Conservation (phyloP, 139 green algal genomes). For the Trebouxia sp. region DNA sequence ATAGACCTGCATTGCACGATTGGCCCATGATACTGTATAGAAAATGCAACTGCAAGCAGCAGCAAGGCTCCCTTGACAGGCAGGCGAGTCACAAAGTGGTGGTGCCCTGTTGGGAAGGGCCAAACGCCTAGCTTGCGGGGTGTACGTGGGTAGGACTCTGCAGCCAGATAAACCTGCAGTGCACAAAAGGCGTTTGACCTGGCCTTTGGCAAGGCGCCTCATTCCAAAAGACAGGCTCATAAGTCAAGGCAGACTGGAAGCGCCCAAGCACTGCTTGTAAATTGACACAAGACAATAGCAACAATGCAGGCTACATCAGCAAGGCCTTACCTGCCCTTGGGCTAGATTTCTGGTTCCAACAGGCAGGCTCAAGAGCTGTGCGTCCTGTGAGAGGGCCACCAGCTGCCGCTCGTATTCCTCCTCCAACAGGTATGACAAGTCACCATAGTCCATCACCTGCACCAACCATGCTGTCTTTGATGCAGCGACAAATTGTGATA, state of each 20-base stretch:
- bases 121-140: constrained; percentile 22
- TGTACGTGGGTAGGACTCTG: neutral
- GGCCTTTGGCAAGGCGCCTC: neutral
- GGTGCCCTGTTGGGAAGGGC: neutral
- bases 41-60: constrained; percentile 37
- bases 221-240: neutral
- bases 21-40: neutral
- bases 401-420: constrained; percentile 9
- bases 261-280: too few species aligned
- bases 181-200: neutral
- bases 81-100: neutral
- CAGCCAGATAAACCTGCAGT: neutral
- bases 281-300: too few species aligned
- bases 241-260: too few species aligned
- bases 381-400: neutral
- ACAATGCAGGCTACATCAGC: too few species aligned
- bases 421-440: constrained; percentile 40
- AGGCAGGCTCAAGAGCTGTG: constrained; percentile 2
- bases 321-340: neutral
- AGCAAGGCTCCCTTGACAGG: constrained; percentile 22
- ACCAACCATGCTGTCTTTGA: too few species aligned
- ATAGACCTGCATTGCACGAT: constrained; percentile 20
- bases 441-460: constrained; percentile 32
- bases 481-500: too few species aligned
- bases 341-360: neutral